Evolutionary conservation across 2,329 filamentous ascomycete genomes (phyloP), one percentile per base, ranked within the genome.

Genomic region (Nemania sp.): DNA sequence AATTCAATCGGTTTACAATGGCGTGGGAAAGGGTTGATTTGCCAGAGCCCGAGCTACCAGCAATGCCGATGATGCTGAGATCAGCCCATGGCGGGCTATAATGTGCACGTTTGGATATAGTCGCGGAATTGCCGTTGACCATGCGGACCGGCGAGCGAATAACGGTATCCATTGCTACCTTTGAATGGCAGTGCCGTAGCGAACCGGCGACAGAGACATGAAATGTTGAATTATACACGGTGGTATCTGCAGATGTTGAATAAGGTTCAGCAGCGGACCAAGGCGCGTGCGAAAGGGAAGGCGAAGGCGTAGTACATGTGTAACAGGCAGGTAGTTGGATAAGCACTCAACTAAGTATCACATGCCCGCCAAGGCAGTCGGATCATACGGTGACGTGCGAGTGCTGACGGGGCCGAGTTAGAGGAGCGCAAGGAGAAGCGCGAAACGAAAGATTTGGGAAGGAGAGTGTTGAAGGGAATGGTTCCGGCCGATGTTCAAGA

Each of bases 61-160:
- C 93, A 65, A 99, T 88, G 45, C 91, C 94, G 70, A 99, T 97
- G 66, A 99, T 97, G 75, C 90, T 93, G 64, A 96, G 86, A 73
- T 97, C 89, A 46, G 89, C 90, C 94, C 94, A 99, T 71, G 94
- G 94, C 57, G 94, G 94, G 59, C 87, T 89, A 74, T 97, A 99
- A 64, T 91, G 88, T 60, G 84, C 86, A 68, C 80, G 73, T 62
- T 78, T 81, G 61, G 80, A 76, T 41, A 84, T 75, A 14, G 79
- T 77, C 60, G 73, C 68, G 28, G 62, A 63, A 61, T 60, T 62
- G 49, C 66, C 67, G 57, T 73, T 67, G 58, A 65, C 60, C 59
- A 64, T 65, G 52, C 64, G 58, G 51, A 62, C 65, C 17, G 62
- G 60, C 30, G 63, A 61, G 24, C 60, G 53, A 51, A 65, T 61